Evolutionary conservation across 2,329 filamentous ascomycete species (phyloP).

Genomic region (Cercospora sojina): DNA sequence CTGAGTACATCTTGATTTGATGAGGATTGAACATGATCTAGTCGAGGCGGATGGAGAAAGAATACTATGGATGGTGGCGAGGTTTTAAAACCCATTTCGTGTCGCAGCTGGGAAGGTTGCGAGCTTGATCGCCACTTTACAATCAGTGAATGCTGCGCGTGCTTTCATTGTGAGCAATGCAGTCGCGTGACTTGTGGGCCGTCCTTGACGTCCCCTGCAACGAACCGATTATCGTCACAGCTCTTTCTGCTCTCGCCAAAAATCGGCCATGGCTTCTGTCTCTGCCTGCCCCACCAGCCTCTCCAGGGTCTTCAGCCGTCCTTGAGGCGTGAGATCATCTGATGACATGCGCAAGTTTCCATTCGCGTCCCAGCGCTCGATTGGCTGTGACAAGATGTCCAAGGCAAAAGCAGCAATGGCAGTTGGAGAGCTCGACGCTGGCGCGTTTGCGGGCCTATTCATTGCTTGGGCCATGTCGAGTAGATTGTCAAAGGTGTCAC

Average conservation of each 20-base stretch:
- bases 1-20: neutral
- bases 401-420: conserved; percentile 15
- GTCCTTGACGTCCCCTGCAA: neutral
- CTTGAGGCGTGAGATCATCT: conserved; percentile 27
- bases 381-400: conserved; percentile 8
- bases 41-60: neutral
- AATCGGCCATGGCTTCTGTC: conserved; percentile 38
- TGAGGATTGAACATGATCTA: neutral
- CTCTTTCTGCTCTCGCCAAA: conserved; percentile 40
- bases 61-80: neutral
- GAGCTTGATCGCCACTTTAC: neutral
- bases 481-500: conserved; percentile 14
- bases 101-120: neutral
- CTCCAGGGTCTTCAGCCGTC: conserved; percentile 29
- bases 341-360: conserved; percentile 20
- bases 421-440: conserved; percentile 15
- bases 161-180: neutral
- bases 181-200: neutral
- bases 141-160: neutral
- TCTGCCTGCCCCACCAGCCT: conserved; percentile 38
- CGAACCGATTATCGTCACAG: neutral
- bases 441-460: neutral
- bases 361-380: conserved; percentile 28
- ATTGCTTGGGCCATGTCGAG: conserved; percentile 13
- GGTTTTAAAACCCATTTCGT: neutral